Conservation (phyloP, 179 eudicot species). For the Beta lomatogona region DNA sequence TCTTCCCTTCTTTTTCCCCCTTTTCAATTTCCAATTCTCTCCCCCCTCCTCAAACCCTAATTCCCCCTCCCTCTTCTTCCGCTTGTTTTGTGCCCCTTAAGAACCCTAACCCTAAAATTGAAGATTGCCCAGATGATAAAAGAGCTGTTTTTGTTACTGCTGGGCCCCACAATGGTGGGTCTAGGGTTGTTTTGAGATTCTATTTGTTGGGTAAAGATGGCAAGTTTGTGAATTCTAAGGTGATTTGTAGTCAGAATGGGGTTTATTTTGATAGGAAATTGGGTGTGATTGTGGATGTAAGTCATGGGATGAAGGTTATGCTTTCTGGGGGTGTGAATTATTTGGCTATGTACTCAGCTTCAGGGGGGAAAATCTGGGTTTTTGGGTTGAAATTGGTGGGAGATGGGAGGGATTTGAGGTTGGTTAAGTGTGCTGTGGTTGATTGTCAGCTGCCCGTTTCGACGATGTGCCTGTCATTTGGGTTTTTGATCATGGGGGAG, state of each 20-base stretch:
- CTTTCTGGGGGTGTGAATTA: slow-evolving; percentile 58
- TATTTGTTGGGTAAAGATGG: slow-evolving; percentile 42
- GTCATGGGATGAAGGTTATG: slow-evolving; percentile 63
- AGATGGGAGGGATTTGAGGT: slow-evolving; percentile 50
- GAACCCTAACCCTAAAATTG: slow-evolving; percentile 22
- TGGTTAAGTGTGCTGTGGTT: slow-evolving; percentile 82
- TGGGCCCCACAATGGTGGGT: slow-evolving; percentile 52
- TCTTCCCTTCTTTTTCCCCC: slow-evolving; percentile 54
- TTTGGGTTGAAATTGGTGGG: slow-evolving; percentile 54
- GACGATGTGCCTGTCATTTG: slow-evolving; percentile 52
- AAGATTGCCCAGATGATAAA: slow-evolving; percentile 23
- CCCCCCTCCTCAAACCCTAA: slow-evolving; percentile 48
- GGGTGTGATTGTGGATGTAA: slow-evolving; percentile 59
- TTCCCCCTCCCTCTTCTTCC: slow-evolving; percentile 54
- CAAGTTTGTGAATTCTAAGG: slow-evolving; percentile 40
- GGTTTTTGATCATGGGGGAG: slow-evolving; percentile 74
- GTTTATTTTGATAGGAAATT: slow-evolving; percentile 47
- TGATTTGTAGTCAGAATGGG: slow-evolving; percentile 55
- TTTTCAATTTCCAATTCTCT: slow-evolving; percentile 24
- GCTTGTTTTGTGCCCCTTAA: slow-evolving; percentile 60
- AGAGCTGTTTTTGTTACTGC: slow-evolving; percentile 50
- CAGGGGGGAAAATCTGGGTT: slow-evolving; percentile 56
- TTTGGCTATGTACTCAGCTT: slow-evolving; percentile 71
- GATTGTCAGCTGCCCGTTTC: slow-evolving; percentile 61
- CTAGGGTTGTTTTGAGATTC: slow-evolving; percentile 61